phyloP scores from a whole-genome alignment of 805 yeast genomes.

The Nakazawaea ishiwadae region DNA sequence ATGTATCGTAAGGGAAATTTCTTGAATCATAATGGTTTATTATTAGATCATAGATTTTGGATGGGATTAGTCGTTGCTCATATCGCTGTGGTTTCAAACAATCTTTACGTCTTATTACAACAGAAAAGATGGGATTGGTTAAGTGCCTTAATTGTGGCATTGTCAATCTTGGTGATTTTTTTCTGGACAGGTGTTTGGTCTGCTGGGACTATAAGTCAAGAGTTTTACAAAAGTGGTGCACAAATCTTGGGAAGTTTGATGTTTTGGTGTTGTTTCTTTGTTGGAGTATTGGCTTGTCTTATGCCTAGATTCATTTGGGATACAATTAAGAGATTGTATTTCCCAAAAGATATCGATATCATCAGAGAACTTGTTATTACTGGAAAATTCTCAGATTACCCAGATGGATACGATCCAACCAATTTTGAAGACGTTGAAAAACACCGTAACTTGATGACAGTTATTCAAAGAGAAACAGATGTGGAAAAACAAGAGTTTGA shows the following conservation, averaged over 20 bases:
- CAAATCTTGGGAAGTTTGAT: constrained; percentile 56
- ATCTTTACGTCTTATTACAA: constrained; percentile 58
- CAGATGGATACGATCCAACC: constrained; percentile 51
- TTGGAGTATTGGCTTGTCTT: constrained; percentile 52
- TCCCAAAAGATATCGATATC: constrained; percentile 66
- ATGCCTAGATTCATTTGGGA: constrained; percentile 59
- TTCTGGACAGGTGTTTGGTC: constrained; percentile 86
- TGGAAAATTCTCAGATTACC: constrained; percentile 49
- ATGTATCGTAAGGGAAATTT: constrained; percentile 37
- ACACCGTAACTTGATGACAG: constrained; percentile 13
- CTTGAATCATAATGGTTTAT: constrained; percentile 49
- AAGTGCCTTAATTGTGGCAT: constrained; percentile 44
- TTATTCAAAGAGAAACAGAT: background rate
- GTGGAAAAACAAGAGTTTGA: constrained; percentile 2
- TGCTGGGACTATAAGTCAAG: constrained; percentile 44
- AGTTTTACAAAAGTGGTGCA: constrained; percentile 64
- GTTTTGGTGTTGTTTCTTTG: constrained; percentile 64
- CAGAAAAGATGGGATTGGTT: constrained; percentile 84
- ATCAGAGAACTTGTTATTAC: constrained; percentile 54
- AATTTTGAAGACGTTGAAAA: constrained; percentile 25
- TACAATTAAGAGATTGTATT: constrained; percentile 43
- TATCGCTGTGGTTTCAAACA: constrained; percentile 65
- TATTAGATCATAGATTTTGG: constrained; percentile 67
- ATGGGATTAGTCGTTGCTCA: constrained; percentile 65
- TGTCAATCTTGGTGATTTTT: constrained; percentile 58